Evolutionary conservation across 2,329 filamentous ascomycete species (phyloP).

Genomic region (Westerdykella ornata): DNA sequence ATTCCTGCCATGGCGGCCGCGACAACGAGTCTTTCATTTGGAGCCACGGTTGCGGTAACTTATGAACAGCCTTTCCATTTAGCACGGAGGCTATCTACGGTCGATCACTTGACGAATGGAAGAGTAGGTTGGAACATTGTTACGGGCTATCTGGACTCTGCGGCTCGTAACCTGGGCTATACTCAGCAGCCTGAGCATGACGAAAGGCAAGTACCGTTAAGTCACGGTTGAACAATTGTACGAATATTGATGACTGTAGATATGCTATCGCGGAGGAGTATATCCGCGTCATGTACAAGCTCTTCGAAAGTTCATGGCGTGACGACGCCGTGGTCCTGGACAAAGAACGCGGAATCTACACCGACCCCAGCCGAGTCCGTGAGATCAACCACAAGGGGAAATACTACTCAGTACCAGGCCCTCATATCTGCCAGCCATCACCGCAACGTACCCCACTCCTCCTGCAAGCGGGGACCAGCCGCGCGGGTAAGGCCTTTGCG

Average conservation of each 20-base stretch:
- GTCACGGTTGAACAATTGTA: constrained; percentile 47
- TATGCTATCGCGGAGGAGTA: constrained; percentile 65
- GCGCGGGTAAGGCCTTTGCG: constrained; percentile 58
- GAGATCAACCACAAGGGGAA: constrained; percentile 60
- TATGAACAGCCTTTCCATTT: constrained; percentile 63
- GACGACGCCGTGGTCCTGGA: constrained; percentile 58
- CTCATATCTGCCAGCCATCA: constrained; percentile 58
- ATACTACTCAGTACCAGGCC: constrained; percentile 57
- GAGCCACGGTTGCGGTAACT: constrained; percentile 59
- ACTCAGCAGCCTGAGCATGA: constrained; percentile 55
- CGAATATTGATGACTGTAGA: constrained; percentile 53
- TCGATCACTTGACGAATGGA: constrained; percentile 60
- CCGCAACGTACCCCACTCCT: constrained; percentile 62
- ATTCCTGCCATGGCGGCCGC: constrained; percentile 60
- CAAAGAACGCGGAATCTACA: constrained; percentile 52
- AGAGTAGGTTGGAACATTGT: constrained; percentile 47
- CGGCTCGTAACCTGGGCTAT: constrained; percentile 55
- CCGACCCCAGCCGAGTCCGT: constrained; percentile 51
- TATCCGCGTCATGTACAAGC: constrained; percentile 60
- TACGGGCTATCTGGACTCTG: constrained; percentile 59
- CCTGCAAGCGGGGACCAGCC: constrained; percentile 61
- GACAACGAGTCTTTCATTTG: constrained; percentile 57
- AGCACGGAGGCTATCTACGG: constrained; percentile 54
- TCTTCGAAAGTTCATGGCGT: constrained; percentile 60
- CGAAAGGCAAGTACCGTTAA: constrained; percentile 54